A percentile compares a stretch with the other conserved stretches of the same genome.
Evolutionary conservation across 306 rosid species (phyloP).

Genomic region (Senna siamea): DNA sequence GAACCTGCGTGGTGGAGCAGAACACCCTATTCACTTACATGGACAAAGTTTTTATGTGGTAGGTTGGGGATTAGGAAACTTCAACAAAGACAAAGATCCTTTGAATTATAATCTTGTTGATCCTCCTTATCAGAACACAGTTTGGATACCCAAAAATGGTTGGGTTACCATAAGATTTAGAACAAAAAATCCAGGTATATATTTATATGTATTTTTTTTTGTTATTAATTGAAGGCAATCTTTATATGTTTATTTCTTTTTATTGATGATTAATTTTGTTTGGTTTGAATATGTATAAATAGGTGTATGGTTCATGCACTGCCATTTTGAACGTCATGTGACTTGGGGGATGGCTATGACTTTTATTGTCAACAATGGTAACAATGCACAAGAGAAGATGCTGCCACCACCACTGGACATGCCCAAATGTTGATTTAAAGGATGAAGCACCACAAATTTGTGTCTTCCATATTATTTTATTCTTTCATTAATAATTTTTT

Average conservation of each 20-base stretch:
- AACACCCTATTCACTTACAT: constrained; percentile 53
- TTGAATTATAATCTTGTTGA: constrained; percentile 52
- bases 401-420: constrained; percentile 53
- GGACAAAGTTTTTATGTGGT: constrained; percentile 56
- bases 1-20: constrained; percentile 1
- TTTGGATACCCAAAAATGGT: constrained; percentile 51
- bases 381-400: constrained; percentile 28
- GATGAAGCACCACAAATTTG: too few relatives aligned
- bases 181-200: constrained; percentile 50
- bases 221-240: too few relatives aligned
- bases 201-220: not conserved
- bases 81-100: constrained; percentile 50
- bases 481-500: too few relatives aligned
- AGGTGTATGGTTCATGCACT: constrained; percentile 70
- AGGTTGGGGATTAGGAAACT: constrained; percentile 68
- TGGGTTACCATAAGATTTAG: constrained; percentile 45
- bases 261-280: not conserved
- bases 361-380: constrained; percentile 59
- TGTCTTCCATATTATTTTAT: too few relatives aligned
- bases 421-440: constrained; percentile 50
- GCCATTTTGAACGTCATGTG: constrained; percentile 57
- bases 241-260: too few relatives aligned
- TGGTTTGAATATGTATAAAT: not conserved
- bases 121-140: constrained; percentile 58
- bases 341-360: constrained; percentile 64